These are phyloP conservation scores for Nannochloropsis salina DNA, from an alignment of 108 stramenopile genomes.

Conservation along the genomic window DNA sequence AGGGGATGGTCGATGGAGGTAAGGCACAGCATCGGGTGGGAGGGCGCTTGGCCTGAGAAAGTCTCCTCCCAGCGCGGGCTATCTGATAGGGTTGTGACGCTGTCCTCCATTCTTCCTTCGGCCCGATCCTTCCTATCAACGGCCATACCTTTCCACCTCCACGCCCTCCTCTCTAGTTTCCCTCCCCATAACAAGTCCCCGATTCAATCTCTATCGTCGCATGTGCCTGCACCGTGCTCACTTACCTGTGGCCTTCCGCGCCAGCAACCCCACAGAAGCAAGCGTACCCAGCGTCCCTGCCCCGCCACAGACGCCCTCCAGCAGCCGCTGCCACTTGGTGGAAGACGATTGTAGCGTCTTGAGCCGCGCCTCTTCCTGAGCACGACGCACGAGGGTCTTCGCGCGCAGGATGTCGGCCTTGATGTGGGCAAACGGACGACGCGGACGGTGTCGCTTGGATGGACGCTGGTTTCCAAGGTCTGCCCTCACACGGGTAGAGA, in stretches of 20 bases:
- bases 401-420: neutral
- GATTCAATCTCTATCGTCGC: too few relatives aligned
- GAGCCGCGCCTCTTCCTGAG: neutral
- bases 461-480: neutral
- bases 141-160: neutral
- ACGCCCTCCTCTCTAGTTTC: neutral
- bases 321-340: neutral
- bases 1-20: neutral
- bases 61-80: too few relatives aligned
- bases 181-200: neutral
- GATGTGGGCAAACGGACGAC: neutral
- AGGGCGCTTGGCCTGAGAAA: too few relatives aligned
- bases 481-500: too few relatives aligned
- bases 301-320: constrained; percentile 9
- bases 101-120: neutral
- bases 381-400: neutral
- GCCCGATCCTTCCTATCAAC: neutral
- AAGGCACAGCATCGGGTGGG: neutral
- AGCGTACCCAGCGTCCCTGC: neutral
- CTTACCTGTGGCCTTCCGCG: neutral
- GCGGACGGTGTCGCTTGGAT: constrained; percentile 1
- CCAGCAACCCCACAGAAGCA: neutral
- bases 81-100: neutral
- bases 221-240: too few relatives aligned
- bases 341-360: neutral